These are phyloP conservation scores for Angophora floribunda DNA, from an alignment of 345 rosid genomes.

Conservation along the genomic window DNA sequence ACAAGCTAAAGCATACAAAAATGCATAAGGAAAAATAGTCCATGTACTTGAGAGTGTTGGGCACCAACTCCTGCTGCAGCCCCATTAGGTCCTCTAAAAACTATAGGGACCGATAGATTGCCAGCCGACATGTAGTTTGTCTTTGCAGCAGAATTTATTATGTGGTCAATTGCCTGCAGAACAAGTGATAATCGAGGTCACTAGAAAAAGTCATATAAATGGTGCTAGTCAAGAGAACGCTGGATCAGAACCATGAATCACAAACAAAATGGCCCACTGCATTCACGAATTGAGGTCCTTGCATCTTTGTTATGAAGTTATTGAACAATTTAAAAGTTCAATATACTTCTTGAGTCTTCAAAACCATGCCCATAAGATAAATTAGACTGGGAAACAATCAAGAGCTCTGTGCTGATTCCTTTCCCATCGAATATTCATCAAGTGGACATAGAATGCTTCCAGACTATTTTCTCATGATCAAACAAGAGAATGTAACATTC, in stretches of 20 bases:
- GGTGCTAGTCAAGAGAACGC: background rate
- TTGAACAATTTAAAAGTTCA: background rate
- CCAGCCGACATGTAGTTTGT: constrained; percentile 89
- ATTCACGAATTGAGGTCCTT: background rate
- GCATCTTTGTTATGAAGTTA: background rate
- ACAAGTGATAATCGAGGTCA: background rate
- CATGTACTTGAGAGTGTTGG: constrained; percentile 82
- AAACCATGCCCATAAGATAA: background rate
- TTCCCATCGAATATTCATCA: background rate
- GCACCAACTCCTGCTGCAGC: constrained; percentile 98
- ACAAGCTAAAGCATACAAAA: background rate
- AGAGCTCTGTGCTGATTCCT: background rate
- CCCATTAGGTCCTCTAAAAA: constrained; percentile 96
- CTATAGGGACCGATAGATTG: constrained; percentile 69
- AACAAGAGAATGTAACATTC: background rate
- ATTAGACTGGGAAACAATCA: background rate
- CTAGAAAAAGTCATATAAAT: background rate
- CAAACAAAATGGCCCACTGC: background rate
- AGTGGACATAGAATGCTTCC: background rate
- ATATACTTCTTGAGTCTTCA: background rate
- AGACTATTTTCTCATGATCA: background rate
- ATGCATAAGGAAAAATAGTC: background rate
- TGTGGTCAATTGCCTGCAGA: constrained; percentile 83
- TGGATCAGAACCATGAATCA: background rate
- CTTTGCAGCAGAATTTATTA: constrained; percentile 89